phyloP scores from a whole-genome alignment of 2,329 filamentous ascomycete species.

The Fusarium dimerum region DNA sequence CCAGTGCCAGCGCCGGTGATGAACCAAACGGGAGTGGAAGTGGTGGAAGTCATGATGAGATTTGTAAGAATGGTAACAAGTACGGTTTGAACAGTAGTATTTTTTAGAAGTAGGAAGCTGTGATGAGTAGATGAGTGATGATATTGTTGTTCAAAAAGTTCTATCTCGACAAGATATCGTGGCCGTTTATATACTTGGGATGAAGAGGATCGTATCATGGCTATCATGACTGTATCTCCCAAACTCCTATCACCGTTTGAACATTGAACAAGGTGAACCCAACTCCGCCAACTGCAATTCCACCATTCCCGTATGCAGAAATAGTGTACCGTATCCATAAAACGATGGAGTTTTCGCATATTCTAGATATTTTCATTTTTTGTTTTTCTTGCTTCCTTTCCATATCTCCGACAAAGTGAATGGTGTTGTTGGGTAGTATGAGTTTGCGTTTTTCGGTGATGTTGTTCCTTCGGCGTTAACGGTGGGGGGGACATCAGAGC shows the following conservation, averaged over 20 bases:
- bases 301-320: not conserved
- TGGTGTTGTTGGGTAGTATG: too few species aligned
- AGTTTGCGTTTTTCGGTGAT: too few species aligned
- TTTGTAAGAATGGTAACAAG: not conserved
- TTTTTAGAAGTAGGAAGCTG: too few species aligned
- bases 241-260: not conserved
- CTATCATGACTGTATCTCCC: not conserved
- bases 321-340: not conserved
- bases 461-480: too few species aligned
- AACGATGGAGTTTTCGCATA: not conserved
- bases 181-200: not conserved
- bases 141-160: not conserved
- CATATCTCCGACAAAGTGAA: too few species aligned
- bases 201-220: not conserved
- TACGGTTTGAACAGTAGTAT: not conserved
- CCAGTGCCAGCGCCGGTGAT: constrained; percentile 49
- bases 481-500: too few species aligned
- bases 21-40: constrained; percentile 41
- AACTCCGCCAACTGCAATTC: not conserved
- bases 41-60: constrained; percentile 10
- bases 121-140: not conserved
- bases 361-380: too few species aligned
- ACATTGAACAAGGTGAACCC: not conserved
- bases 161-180: not conserved
- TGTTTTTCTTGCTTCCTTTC: too few species aligned